Percentiles rank a stretch among this genome's conserved stretches.
These are phyloP conservation scores for Lunasporangiospora selenospora DNA, from an alignment of 192 early-diverging fungal species.

Conservation along the genomic window DNA sequence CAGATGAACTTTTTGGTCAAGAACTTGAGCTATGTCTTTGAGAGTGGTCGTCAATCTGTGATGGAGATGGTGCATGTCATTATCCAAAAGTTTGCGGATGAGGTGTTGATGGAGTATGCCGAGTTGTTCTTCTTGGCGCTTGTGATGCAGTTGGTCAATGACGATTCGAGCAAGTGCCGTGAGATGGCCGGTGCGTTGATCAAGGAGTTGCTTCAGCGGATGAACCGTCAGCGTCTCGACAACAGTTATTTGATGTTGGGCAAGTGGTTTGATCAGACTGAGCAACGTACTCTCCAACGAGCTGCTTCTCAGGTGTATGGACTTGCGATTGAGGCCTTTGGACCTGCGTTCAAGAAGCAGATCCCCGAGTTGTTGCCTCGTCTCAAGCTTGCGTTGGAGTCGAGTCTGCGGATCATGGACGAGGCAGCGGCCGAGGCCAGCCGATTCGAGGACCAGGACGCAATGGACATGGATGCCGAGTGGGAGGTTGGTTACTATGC, in stretches of 20 bases:
- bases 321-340: slow-evolving; percentile 80
- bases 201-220: slow-evolving; percentile 67
- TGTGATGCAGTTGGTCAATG: slow-evolving; percentile 86
- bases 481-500: slow-evolving; percentile 93
- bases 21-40: slow-evolving; percentile 91
- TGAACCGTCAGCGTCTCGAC: slow-evolving; percentile 63
- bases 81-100: slow-evolving; percentile 80
- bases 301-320: slow-evolving; percentile 88
- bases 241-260: slow-evolving; percentile 74
- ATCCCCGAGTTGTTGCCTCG: slow-evolving; percentile 59
- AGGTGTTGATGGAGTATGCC: slow-evolving; percentile 72
- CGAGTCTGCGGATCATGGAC: slow-evolving; percentile 50
- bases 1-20: slow-evolving; percentile 90
- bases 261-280: slow-evolving; percentile 73
- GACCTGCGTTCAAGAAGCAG: slow-evolving; percentile 61
- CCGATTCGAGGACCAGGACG: slow-evolving; percentile 44
- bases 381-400: slow-evolving; percentile 56
- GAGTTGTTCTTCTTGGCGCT: slow-evolving; percentile 89
- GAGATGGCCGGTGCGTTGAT: slow-evolving; percentile 85
- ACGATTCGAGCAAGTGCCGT: slow-evolving; percentile 92
- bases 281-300: slow-evolving; percentile 73
- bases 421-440: slow-evolving; percentile 38
- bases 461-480: slow-evolving; percentile 64
- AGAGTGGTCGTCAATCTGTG: slow-evolving; percentile 90
- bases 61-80: slow-evolving; percentile 87